Evolutionary conservation across 73 alveolate genomes (phyloP).

Genomic region (Stentor coeruleus): DNA sequence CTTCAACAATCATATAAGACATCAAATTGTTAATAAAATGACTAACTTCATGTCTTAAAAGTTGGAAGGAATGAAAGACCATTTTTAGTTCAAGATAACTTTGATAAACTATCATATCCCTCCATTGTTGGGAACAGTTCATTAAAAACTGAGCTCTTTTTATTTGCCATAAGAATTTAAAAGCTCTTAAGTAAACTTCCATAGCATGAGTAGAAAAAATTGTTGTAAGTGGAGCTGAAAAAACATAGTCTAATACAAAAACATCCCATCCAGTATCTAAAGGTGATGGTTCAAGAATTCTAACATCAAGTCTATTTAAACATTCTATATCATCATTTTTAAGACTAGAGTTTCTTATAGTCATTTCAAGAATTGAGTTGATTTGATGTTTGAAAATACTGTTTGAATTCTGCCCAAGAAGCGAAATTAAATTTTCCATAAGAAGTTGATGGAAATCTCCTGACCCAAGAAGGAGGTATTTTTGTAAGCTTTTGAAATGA

Average conservation of each 20-base stretch:
- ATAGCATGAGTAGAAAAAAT: slow-evolving; percentile 77
- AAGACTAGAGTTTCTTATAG: slow-evolving; percentile 69
- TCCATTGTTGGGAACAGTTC: slow-evolving; percentile 69
- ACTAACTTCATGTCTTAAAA: slow-evolving; percentile 60
- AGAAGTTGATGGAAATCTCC: slow-evolving; percentile 94
- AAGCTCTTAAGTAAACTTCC: slow-evolving; percentile 78
- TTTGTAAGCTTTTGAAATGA: slow-evolving; percentile 70
- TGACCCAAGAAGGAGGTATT: slow-evolving; percentile 85
- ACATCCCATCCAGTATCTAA: slow-evolving; percentile 98
- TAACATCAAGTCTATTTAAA: slow-evolving; percentile 77
- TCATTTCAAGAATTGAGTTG: slow-evolving; percentile 71
- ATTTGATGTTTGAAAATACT: slow-evolving; percentile 77
- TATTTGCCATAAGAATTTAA: slow-evolving; percentile 90
- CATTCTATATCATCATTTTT: slow-evolving; percentile 78
- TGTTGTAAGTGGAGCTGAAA: slow-evolving; percentile 87
- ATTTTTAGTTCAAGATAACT: slow-evolving; percentile 43
- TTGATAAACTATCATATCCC: slow-evolving; percentile 65
- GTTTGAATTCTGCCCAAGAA: slow-evolving; percentile 76
- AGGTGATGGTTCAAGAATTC: slow-evolving; percentile 82
- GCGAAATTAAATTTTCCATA: slow-evolving; percentile 85
- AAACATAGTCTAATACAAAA: slow-evolving; percentile 90
- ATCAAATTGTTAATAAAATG: slow-evolving; percentile 87
- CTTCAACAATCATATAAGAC: slow-evolving; percentile 90
- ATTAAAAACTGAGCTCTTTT: slow-evolving; percentile 50
- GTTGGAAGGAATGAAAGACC: slow-evolving; percentile 60